A percentile compares a stretch with the other conserved stretches of the same genome.
Evolutionary conservation across 495 filamentous ascomycete genomes (phyloP).

Genomic region (Bacidia rubella): DNA sequence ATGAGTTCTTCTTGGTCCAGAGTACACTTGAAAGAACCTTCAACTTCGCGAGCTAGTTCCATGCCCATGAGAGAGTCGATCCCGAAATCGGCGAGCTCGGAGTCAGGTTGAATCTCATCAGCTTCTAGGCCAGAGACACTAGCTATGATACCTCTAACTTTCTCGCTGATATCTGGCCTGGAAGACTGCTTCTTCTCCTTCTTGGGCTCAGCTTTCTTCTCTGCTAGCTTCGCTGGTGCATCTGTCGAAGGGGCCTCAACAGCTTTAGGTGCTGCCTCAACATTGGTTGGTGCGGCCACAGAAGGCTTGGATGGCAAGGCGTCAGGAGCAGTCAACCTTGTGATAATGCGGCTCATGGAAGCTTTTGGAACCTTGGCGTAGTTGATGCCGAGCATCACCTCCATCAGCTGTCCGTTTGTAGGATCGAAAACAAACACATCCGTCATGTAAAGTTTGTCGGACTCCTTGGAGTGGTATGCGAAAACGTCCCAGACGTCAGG

Average conservation of each 20-base stretch:
- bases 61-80: conserved; percentile 44
- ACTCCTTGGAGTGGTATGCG: conserved; percentile 25
- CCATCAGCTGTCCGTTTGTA: conserved; percentile 25
- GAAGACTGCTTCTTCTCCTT: conserved; percentile 10
- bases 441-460: conserved; percentile 26
- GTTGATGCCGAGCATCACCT: conserved; percentile 38
- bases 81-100: conserved; percentile 33
- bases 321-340: conserved; percentile 7
- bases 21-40: conserved; percentile 29
- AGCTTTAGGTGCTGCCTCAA: not conserved
- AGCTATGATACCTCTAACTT: conserved; percentile 20
- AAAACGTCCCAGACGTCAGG: conserved; percentile 33
- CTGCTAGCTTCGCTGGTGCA: too few relatives aligned
- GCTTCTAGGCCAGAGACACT: conserved; percentile 32
- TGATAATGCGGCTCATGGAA: conserved; percentile 28
- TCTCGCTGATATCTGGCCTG: conserved; percentile 17
- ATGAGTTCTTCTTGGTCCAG: conserved; percentile 26
- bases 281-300: not conserved
- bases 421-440: conserved; percentile 42
- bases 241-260: not conserved
- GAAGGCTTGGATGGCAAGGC: conserved; percentile 1
- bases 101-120: conserved; percentile 27
- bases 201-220: not conserved
- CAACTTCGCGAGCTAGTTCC: conserved; percentile 40
- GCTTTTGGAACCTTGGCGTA: conserved; percentile 32